Evolutionary conservation across 1,139 yeast species (phyloP).

Genomic region (Candida pseudoviswanathii): DNA sequence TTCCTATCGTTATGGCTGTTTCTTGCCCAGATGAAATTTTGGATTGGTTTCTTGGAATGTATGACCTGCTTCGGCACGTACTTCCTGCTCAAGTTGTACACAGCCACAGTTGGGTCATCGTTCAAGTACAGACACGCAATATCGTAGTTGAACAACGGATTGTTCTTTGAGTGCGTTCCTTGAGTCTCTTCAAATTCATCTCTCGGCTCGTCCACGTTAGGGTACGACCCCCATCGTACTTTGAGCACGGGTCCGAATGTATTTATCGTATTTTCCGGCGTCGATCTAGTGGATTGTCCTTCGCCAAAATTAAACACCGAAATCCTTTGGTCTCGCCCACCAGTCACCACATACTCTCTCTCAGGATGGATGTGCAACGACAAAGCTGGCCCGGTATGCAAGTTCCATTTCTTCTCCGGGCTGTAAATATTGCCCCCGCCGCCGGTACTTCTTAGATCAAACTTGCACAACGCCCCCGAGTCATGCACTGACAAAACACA

Average conservation of each 20-base stretch:
- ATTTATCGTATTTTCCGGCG: constrained; percentile 72
- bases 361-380: constrained; percentile 89
- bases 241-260: constrained; percentile 79
- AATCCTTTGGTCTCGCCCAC: constrained; percentile 87
- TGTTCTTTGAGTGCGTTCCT: constrained; percentile 10
- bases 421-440: constrained; percentile 17
- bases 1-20: constrained; percentile 26
- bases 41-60: constrained; percentile 47
- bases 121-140: constrained; percentile 78
- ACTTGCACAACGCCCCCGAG: constrained; percentile 81
- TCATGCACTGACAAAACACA: constrained; percentile 72
- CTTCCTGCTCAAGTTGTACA: constrained; percentile 74
- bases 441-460: constrained; percentile 63
- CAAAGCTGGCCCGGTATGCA: constrained; percentile 91
- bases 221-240: constrained; percentile 63
- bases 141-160: constrained; percentile 50
- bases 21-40: constrained; percentile 47
- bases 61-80: constrained; percentile 73
- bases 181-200: constrained; percentile 12
- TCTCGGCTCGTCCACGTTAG: constrained; percentile 27
- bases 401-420: constrained; percentile 75
- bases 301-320: constrained; percentile 73
- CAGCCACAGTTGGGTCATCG: constrained; percentile 72
- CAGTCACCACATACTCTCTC: constrained; percentile 79
- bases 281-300: constrained; percentile 26